Conservation (phyloP, 202 grass and related monocot genomes). For the Carex sylvatica region DNA sequence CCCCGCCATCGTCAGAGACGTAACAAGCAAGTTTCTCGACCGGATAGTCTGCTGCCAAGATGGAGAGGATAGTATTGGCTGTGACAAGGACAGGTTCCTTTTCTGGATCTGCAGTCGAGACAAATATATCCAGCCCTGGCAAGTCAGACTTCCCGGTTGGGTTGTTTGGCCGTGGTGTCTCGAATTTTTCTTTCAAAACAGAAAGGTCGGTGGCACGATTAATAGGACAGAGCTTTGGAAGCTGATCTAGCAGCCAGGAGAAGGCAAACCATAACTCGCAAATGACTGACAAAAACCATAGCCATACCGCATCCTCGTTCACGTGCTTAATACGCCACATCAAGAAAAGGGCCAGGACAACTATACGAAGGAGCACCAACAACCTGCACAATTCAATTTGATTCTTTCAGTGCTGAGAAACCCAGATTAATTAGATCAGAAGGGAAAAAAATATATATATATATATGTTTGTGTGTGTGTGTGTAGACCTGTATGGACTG, state of each 20-base stretch:
- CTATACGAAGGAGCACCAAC: slow-evolving; percentile 70
- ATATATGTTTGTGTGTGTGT: background rate
- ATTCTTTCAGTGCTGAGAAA: background rate
- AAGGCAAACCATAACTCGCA: slow-evolving; percentile 99
- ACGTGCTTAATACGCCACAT: slow-evolving; percentile 85
- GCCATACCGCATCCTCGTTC: slow-evolving; percentile 86
- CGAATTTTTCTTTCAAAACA: slow-evolving; percentile 90
- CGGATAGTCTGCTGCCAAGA: slow-evolving; percentile 85
- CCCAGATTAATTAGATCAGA: background rate
- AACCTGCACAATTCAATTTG: slow-evolving; percentile 44
- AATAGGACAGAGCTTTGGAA: slow-evolving; percentile 87
- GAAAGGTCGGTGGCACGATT: slow-evolving; percentile 87
- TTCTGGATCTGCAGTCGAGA: slow-evolving; percentile 89
- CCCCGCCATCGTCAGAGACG: slow-evolving; percentile 87
- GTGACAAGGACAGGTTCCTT: slow-evolving; percentile 96
- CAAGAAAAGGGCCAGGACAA: slow-evolving; percentile 76
- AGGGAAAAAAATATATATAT: background rate
- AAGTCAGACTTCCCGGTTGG: slow-evolving; percentile 87
- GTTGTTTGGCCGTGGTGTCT: slow-evolving; percentile 63
- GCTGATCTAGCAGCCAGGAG: slow-evolving; percentile 95
- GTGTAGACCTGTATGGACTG: slow-evolving; percentile 79
- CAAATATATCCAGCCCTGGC: slow-evolving; percentile 80
- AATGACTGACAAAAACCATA: slow-evolving; percentile 94
- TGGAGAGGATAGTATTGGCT: slow-evolving; percentile 93
- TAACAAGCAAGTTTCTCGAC: slow-evolving; percentile 98